Base-by-base conservation (phyloP, 164 flowering plant species). In the Tetrastigma voinierianum region DNA sequence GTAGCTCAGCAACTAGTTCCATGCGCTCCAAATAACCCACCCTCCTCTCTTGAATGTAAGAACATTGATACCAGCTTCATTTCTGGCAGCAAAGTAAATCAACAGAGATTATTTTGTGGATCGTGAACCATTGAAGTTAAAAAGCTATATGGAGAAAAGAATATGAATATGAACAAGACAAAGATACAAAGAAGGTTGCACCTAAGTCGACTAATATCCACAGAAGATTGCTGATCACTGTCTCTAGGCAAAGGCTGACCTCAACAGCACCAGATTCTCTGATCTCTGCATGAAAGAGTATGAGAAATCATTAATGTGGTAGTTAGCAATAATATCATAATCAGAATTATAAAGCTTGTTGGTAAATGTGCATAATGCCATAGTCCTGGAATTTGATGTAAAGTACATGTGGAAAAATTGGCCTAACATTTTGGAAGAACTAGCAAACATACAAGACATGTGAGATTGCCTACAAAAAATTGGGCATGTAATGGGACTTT, bases 31-130 rank as follows among this genome's bases (percentile, higher is more conserved):
- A 95, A 74, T 57, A 95, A 81, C 54, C 99, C 99, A 24, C 99
- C 99, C 9, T 96, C 96, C 64, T 96, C 99, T 81, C 84, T 86
- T 71, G 99, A 89, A 70, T 98, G 92, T 76, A 70, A 95, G 91
- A 72, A 92, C 73, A 62, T 65, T 78, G 23, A 67, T 77, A 71
- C 81, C 74, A 48, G 76, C 72, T 59, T 91, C 91, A 77, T 74
- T 82, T 80, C 97, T 95, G 80, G 47, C 52, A 71, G 53, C 21
- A 62, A 51, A 25, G 17, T 56, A 11, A 45, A 52, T n/a, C n/a
- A n/a, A n/a, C 40, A 51, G 20, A 62, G 14, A n/a, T 40, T 17
- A 21, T 19, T 72, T n/a, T 62, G 24, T 40, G 32, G 59, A 61
- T 9, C 1, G 53, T 16, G 23, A 46, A n/a, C 17, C 17, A 46